phyloP scores from a whole-genome alignment of 352 stramenopile genomes.

The Globisporangium echinulatum region DNA sequence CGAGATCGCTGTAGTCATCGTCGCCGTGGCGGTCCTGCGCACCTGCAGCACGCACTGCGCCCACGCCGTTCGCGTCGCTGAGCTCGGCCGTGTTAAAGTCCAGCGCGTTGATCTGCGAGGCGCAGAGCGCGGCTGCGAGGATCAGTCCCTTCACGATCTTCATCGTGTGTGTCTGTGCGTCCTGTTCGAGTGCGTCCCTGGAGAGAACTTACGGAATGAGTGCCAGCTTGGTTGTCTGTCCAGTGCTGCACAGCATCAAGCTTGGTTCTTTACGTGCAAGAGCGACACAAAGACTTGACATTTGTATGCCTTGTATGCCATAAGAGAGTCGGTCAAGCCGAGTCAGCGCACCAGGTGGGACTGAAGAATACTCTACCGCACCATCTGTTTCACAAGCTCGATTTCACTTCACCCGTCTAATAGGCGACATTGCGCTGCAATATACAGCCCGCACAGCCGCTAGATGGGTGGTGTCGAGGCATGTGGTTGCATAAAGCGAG shows the following conservation, averaged over 20 bases:
- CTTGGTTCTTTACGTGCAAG: not conserved
- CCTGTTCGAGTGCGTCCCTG: not conserved
- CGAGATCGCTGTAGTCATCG: slow-evolving; percentile 2
- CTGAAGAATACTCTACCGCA: slow-evolving; percentile 2
- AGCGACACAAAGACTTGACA: slow-evolving; percentile 2
- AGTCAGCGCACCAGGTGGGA: slow-evolving; percentile 12
- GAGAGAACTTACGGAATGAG: slow-evolving; percentile 13
- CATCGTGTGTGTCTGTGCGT: slow-evolving; percentile 14
- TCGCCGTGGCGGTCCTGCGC: slow-evolving; percentile 9
- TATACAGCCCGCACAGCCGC: no score
- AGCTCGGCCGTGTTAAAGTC: slow-evolving; percentile 28
- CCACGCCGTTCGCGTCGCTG: slow-evolving; percentile 10
- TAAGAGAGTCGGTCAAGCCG: slow-evolving; percentile 9
- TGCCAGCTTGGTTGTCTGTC: no score
- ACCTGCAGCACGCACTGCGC: slow-evolving; percentile 18
- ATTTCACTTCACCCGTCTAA: not conserved
- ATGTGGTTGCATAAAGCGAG: no score
- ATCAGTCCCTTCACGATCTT: slow-evolving; percentile 43
- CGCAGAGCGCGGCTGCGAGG: slow-evolving; percentile 46
- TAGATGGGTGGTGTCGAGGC: no score
- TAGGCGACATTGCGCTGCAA: no score
- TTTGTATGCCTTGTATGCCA: slow-evolving; percentile 2
- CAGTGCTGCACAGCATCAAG: no score
- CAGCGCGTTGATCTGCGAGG: slow-evolving; percentile 43
- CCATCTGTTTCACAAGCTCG: not conserved